Evolutionary conservation across 495 filamentous ascomycete genomes (phyloP).

Genomic region (Amorphotheca resinae): DNA sequence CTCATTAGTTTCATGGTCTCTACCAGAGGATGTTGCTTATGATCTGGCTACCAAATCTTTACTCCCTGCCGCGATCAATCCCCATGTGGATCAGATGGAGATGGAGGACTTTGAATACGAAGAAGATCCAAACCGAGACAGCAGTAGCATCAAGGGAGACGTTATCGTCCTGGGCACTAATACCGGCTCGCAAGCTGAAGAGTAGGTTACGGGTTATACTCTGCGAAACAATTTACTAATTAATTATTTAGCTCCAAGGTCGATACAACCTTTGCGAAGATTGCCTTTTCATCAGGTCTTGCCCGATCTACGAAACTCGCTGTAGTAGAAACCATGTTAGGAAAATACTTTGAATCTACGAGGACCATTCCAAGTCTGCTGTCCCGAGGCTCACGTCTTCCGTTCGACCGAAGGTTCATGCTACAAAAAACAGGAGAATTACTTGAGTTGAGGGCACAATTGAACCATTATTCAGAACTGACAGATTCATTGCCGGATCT

Average conservation of each 20-base stretch:
- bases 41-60: slow-evolving; percentile 63
- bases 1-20: slow-evolving; percentile 83
- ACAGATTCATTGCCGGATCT: slow-evolving; percentile 92
- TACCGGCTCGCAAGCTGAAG: slow-evolving; percentile 20
- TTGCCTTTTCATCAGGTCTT: slow-evolving; percentile 93
- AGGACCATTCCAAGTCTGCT: slow-evolving; percentile 63
- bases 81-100: slow-evolving; percentile 58
- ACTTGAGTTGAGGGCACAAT: slow-evolving; percentile 76
- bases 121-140: slow-evolving; percentile 61
- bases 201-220: neutral
- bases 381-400: slow-evolving; percentile 49
- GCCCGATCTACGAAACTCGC: slow-evolving; percentile 91
- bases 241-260: slow-evolving; percentile 28
- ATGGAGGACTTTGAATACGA: slow-evolving; percentile 84
- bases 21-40: slow-evolving; percentile 57
- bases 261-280: slow-evolving; percentile 78
- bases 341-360: slow-evolving; percentile 74
- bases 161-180: slow-evolving; percentile 83
- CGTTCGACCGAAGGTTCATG: slow-evolving; percentile 66
- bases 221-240: neutral
- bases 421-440: slow-evolving; percentile 89
- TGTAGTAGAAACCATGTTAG: slow-evolving; percentile 77
- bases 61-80: slow-evolving; percentile 60
- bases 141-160: slow-evolving; percentile 73
- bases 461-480: slow-evolving; percentile 94